These are phyloP conservation scores for Suillus variegatus DNA, from an alignment of 768 basidiomycete species.

Conservation along the genomic window DNA sequence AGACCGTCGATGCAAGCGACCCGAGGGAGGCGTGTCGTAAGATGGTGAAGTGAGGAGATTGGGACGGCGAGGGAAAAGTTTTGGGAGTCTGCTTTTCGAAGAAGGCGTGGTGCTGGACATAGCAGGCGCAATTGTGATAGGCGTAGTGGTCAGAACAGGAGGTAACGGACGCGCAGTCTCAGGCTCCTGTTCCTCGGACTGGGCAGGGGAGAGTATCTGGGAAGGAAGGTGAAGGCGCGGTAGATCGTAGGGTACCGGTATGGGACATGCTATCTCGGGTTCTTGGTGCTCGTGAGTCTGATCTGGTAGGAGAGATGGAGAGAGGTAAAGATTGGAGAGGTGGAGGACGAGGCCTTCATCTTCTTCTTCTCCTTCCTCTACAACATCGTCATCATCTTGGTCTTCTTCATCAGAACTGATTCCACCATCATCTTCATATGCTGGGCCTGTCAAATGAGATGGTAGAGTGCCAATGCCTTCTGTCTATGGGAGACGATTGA, in stretches of 20 bases:
- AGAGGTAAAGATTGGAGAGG: constrained; percentile 25
- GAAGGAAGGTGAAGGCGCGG: background rate
- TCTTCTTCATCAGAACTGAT: constrained; percentile 57
- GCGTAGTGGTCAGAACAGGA: constrained; percentile 21
- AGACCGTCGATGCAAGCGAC: constrained; percentile 32
- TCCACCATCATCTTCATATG: constrained; percentile 78
- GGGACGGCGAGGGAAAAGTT: constrained; percentile 36
- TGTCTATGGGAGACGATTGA: constrained; percentile 48
- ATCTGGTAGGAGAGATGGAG: constrained; percentile 23
- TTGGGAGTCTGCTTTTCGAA: constrained; percentile 31
- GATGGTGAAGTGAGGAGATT: constrained; percentile 33
- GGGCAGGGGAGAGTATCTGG: background rate
- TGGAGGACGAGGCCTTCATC: constrained; percentile 28
- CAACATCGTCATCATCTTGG: constrained; percentile 36
- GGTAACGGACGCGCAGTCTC: constrained; percentile 19
- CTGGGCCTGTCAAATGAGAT: constrained; percentile 54
- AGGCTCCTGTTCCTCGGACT: constrained; percentile 19
- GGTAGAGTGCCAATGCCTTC: constrained; percentile 85
- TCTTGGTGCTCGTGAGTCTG: constrained; percentile 13
- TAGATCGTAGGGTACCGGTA: background rate
- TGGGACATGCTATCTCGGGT: constrained; percentile 19
- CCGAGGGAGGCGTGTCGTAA: constrained; percentile 25
- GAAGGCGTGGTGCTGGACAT: constrained; percentile 14
- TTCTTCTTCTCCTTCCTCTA: constrained; percentile 34
- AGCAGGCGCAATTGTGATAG: constrained; percentile 28